Percentiles rank a stretch among this genome's conserved stretches.
Evolutionary conservation across 1,284 basidiomycete species (phyloP).

Genomic region (Peniophora sp.): DNA sequence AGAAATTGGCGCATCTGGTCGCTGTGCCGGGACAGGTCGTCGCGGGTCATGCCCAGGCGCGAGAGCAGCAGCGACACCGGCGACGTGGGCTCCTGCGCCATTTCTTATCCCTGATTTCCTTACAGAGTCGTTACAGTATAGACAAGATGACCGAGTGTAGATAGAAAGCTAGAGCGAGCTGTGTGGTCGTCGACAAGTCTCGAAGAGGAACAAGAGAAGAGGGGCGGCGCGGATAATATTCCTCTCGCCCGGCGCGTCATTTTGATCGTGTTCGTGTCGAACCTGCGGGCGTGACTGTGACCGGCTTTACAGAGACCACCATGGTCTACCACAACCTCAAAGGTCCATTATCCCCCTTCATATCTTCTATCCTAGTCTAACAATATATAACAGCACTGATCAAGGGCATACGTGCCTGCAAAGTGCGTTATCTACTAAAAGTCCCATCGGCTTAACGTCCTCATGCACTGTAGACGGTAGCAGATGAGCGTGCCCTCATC

Average conservation of each 20-base stretch:
- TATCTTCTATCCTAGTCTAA: conserved; percentile 4
- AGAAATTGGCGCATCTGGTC: conserved; percentile 71
- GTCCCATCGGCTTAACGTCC: conserved; percentile 11
- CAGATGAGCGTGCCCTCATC: conserved; percentile 96
- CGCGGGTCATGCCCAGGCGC: conserved; percentile 61
- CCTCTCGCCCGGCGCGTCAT: too few species aligned
- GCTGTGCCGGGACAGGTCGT: conserved; percentile 57
- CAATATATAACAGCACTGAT: conserved; percentile 62
- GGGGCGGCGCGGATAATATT: too few species aligned
- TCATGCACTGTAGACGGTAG: conserved; percentile 69
- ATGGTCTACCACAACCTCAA: conserved; percentile 92
- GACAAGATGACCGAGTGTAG: too few species aligned
- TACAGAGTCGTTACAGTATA: not conserved
- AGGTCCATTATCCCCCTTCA: conserved; percentile 37
- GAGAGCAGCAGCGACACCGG: conserved; percentile 62
- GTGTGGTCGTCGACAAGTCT: not conserved
- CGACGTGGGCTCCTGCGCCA: conserved; percentile 16
- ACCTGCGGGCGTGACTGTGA: too few species aligned
- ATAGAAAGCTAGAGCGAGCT: too few species aligned
- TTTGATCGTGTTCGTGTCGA: too few species aligned
- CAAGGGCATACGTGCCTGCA: conserved; percentile 91
- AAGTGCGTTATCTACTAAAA: conserved; percentile 41
- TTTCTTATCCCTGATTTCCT: not conserved
- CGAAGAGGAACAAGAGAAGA: too few species aligned
- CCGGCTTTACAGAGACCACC: conserved; percentile 3